Evolutionary conservation across 108 stramenopile species (phyloP).

Genomic region (Fistulifera pelliculosa): DNA sequence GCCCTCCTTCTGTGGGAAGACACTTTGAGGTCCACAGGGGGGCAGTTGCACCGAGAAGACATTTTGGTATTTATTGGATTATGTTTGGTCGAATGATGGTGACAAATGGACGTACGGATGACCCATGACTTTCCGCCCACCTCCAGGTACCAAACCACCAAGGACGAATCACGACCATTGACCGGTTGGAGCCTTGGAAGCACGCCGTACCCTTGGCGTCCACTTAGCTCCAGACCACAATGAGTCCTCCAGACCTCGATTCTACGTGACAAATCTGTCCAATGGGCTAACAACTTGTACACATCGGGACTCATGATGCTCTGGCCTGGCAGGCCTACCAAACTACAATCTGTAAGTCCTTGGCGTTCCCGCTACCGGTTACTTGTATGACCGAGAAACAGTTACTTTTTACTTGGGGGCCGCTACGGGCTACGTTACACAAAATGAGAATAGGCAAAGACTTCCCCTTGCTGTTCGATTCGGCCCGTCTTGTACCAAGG

Average conservation of each 20-base stretch:
- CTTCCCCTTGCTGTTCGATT: not conserved
- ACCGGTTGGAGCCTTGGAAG: not conserved
- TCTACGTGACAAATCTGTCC: not conserved
- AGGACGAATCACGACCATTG: not conserved
- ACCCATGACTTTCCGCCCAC: not conserved
- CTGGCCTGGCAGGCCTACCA: conserved; percentile 2
- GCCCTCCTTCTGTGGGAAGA: conserved; percentile 8
- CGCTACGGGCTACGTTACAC: not conserved
- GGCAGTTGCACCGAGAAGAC: conserved; percentile 7
- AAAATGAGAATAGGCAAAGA: not conserved
- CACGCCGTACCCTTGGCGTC: not conserved
- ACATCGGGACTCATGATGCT: not conserved
- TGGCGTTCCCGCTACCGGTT: not conserved
- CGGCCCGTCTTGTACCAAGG: not conserved
- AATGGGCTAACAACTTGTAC: conserved; percentile 4
- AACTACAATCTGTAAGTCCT: not conserved
- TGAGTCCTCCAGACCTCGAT: not conserved
- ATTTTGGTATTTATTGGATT: conserved; percentile 13
- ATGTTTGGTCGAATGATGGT: not conserved
- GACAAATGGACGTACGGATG: not conserved
- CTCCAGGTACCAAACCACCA: not conserved
- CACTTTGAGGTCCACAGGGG: conserved; percentile 5
- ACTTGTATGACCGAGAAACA: not conserved
- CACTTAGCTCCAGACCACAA: not conserved
- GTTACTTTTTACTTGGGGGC: no score